Evolutionary conservation across 2,329 filamentous ascomycete species (phyloP).

Genomic region (Chaetomium sp.): DNA sequence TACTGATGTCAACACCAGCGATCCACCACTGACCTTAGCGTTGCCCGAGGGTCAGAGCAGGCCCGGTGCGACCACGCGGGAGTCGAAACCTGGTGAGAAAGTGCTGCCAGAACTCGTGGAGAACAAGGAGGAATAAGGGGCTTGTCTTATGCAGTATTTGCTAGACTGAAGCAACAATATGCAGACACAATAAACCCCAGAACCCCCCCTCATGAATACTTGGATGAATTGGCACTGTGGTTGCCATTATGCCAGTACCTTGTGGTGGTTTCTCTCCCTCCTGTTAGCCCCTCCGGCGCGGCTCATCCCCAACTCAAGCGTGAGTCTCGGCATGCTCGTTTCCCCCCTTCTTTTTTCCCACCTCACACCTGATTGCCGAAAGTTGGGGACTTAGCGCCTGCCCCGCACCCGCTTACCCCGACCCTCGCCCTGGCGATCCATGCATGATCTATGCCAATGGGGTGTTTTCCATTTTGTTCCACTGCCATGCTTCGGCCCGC

Average conservation of each 20-base stretch:
- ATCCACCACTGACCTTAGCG: constrained; percentile 47
- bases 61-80: constrained; percentile 39
- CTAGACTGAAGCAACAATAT: no score
- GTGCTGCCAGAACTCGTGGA: constrained; percentile 44
- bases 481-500: constrained; percentile 24
- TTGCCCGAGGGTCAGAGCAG: constrained; percentile 43
- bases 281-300: not conserved
- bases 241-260: no score
- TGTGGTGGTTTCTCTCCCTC: no score
- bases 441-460: constrained; percentile 9
- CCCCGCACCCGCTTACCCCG: constrained; percentile 30
- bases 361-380: constrained; percentile 26
- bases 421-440: constrained; percentile 5
- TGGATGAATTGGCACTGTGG: no score
- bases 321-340: not conserved
- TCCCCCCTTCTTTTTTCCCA: not conserved
- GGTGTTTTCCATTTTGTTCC: constrained; percentile 8
- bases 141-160: no score
- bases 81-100: constrained; percentile 39
- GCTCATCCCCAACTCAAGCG: not conserved
- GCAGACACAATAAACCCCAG: no score
- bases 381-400: constrained; percentile 24
- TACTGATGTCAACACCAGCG: constrained; percentile 43
- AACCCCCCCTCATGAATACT: no score
- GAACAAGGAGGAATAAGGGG: constrained; percentile 31